Base-by-base conservation (phyloP, 805 yeast species). In the Schizosaccharomyces japonicus region DNA sequence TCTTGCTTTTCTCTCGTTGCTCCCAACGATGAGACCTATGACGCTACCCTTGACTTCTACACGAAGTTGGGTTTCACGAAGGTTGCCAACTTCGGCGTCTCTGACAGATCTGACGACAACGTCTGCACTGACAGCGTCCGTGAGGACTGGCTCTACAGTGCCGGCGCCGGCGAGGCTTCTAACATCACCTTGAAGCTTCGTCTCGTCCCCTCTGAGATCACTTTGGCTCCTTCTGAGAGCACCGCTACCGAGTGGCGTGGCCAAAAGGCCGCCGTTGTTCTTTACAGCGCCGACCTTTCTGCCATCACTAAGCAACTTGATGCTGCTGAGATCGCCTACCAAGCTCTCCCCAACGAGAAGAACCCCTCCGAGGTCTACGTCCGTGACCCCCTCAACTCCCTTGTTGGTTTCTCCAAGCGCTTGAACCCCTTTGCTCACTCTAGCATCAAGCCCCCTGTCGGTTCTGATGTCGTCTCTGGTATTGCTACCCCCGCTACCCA, bases 311-410 rank as follows among this genome's bases (percentile, higher is more conserved):
- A 53, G 46, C 53, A 57, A n/a, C 59, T 71, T 25, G 52, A 60
- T 44, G 53, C 56, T 13, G 52, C 55, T 3, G 55, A 62, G 1
- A 63, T 68, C 11, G 65, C 63, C 49, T 51, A 52, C 48, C 85
- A 78, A 60, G 66, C 72, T 23, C 66, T 70, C 54, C 95, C 96
- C 4, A 75, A 76, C 49, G 80, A 74, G 44, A 63, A 78, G 49
- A 72, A 71, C 49, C 94, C 95, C 4, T 68, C 71, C 53, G 93
- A 82, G 60, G 65, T 80, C 5, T 82, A 78, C 60, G 70, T 75
- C 5, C 58, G 79, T 25, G 95, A 87, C 60, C 95, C 96, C 6
- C 64, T 84, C 52, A 94, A 94, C 17, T 72, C 73, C 54, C 60
- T 84, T 27, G 60, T 85, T 44, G 95, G 95, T 3, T 83, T 85